Base-by-base conservation (phyloP, 805 yeast genomes). In the Scheffersomyces spartinae region DNA sequence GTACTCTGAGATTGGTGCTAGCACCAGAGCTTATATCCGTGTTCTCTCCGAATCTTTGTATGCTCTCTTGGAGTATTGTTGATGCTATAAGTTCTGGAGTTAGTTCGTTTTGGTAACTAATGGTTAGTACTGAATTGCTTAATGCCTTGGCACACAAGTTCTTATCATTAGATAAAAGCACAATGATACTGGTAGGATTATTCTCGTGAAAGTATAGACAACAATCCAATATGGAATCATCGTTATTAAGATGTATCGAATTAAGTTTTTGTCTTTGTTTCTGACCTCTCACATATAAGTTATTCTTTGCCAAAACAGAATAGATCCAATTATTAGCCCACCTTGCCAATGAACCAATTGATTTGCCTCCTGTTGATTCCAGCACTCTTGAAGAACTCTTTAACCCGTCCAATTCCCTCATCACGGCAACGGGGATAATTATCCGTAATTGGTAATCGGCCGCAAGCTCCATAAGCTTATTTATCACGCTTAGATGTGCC, bases 291-390 rank as follows among this genome's bases (percentile, higher is more conserved):
- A 85, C 68, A 0, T 64, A 58, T 0, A 65, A 50, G 16, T 62
- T 56, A 4, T 46, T 42, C 5, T 61, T 56, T 3, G 85, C 80
- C 12, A 86, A 52, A 24, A 63, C 55, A 11, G 50, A 43, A 38
- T 71, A 81, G 8, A 82, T 64, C 95, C 95, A 86, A 33, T 71
- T 74, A 38, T 69, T 82, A 0, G 91, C 93, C 55, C 63, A 52
- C 19, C 94, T 53, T 0, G 91, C 88, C 23, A 71, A 45, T 16
- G 47, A 53, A 0, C 80, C 74, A 7, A 78, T 60, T 0, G 73
- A 47, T 12, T 45, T 34, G 6, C 39, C 42, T n/a, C 31, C 38
- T 7, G 34, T 25, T 8, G 32, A 48, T 15, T 28, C 30, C 8
- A 38, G 38, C 9, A 17, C 26, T 32, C 40, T 29, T 1, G 35